These are phyloP conservation scores for Alternaria sp. DNA, from an alignment of 2,329 filamentous ascomycete genomes.

Conservation along the genomic window DNA sequence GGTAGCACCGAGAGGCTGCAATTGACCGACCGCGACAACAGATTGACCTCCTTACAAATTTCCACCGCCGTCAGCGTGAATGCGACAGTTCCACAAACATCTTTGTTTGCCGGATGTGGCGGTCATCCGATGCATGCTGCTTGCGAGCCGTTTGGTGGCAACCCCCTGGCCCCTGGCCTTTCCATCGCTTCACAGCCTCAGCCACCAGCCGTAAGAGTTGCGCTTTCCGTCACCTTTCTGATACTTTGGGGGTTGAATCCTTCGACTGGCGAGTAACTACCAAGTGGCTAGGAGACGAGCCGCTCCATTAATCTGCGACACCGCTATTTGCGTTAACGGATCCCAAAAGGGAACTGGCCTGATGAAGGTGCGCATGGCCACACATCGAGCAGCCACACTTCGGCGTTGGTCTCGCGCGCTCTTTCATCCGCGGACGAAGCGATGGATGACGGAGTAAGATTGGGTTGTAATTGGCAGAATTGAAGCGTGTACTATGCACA, in stretches of 20 bases:
- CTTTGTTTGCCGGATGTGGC: slow-evolving; percentile 10
- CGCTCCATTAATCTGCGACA: slow-evolving; percentile 9
- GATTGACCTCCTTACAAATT: slow-evolving; percentile 8
- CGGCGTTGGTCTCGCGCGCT: background rate
- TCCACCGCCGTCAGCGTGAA: slow-evolving; percentile 1
- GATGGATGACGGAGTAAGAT: background rate
- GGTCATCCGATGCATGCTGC: slow-evolving; percentile 1
- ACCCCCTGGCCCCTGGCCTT: background rate
- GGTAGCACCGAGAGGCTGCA: background rate
- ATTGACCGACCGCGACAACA: slow-evolving; percentile 1
- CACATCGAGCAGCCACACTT: slow-evolving; percentile 29
- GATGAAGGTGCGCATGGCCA: slow-evolving; percentile 22
- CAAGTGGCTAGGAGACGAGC: background rate
- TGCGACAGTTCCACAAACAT: slow-evolving; percentile 5
- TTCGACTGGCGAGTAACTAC: background rate
- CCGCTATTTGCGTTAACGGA: slow-evolving; percentile 7
- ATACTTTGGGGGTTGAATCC: slow-evolving; percentile 3
- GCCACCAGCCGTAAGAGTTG: slow-evolving; percentile 5
- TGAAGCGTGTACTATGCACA: background rate
- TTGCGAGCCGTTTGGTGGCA: slow-evolving; percentile 3
- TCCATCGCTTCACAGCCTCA: slow-evolving; percentile 12
- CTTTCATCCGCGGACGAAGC: background rate
- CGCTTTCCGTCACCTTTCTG: background rate
- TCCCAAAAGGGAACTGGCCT: background rate
- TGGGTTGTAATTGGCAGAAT: background rate